A percentile compares a stretch with the other conserved stretches of the same genome.
Evolutionary conservation across 2,329 filamentous ascomycete genomes (phyloP).

Genomic region (Fusarium fracticaudum): DNA sequence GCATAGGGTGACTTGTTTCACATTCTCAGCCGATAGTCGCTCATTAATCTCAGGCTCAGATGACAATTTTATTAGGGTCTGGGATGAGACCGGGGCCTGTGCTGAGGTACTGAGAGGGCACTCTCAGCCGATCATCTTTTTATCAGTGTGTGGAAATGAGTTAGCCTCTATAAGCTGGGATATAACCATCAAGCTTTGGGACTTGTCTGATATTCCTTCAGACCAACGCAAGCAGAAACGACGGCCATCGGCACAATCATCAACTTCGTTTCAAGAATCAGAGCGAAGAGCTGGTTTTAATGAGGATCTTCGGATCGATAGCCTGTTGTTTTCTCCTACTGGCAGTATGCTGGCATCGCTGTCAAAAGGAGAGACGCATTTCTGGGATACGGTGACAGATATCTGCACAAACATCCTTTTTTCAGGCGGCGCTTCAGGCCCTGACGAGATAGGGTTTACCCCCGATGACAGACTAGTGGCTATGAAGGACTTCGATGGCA

Average conservation of each 20-base stretch:
- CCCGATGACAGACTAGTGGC: not conserved
- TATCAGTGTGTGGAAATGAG: not conserved
- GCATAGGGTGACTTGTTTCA: fast-evolving
- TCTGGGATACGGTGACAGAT: not conserved
- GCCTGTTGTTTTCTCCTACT: fast-evolving
- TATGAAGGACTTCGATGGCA: fast-evolving
- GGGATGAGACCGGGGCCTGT: not conserved
- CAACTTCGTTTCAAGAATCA: fast-evolving
- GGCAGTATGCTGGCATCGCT: fast-evolving
- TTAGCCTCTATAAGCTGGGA: fast-evolving
- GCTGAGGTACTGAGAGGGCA: not conserved
- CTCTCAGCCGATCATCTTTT: fast-evolving
- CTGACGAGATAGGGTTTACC: too few species aligned
- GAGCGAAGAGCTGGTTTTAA: fast-evolving
- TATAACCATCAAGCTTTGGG: not conserved
- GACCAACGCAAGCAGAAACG: too few species aligned
- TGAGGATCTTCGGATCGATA: fast-evolving
- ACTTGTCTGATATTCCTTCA: not conserved
- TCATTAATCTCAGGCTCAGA: not conserved
- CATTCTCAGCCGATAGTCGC: not conserved
- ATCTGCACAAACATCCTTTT: fast-evolving
- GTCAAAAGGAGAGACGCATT: fast-evolving
- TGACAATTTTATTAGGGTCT: not conserved
- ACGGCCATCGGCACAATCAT: fast-evolving
- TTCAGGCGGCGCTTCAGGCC: too few species aligned